Conservation (phyloP, 495 filamentous ascomycete species). For the Hyaloscypha finlandica region DNA sequence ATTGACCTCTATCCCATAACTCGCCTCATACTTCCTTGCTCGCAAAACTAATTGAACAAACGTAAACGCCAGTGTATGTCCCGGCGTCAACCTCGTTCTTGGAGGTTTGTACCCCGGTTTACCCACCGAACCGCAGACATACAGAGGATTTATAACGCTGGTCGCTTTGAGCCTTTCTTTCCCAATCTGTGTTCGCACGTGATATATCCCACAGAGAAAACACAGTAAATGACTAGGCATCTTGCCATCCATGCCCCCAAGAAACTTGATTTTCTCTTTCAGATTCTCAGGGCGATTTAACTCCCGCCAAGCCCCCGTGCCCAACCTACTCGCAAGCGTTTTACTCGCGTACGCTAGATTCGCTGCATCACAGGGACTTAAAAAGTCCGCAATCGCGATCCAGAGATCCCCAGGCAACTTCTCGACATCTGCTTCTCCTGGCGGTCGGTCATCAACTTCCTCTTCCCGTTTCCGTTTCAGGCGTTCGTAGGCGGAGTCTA, state of each 20-base stretch:
- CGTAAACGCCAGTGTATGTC: conserved; percentile 51
- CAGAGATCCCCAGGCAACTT: conserved; percentile 48
- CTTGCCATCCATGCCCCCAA: conserved; percentile 44
- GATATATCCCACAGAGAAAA: conserved; percentile 54
- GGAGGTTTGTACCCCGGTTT: conserved; percentile 45
- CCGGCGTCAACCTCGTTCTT: conserved; percentile 50
- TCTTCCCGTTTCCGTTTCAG: conserved; percentile 2
- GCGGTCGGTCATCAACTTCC: conserved; percentile 35
- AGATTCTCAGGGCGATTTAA: conserved; percentile 43
- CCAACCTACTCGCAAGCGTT: conserved; percentile 45
- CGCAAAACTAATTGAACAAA: conserved; percentile 57
- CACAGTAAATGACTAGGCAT: conserved; percentile 57
- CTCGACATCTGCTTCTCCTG: conserved; percentile 47
- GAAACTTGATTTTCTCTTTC: conserved; percentile 46
- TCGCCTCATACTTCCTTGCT: conserved; percentile 40
- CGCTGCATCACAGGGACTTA: conserved; percentile 47
- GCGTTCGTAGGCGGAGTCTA: conserved; percentile 26
- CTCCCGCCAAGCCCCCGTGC: conserved; percentile 35
- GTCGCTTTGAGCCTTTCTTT: conserved; percentile 50
- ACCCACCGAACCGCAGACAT: conserved; percentile 44
- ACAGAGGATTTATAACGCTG: conserved; percentile 52
- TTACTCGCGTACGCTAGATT: conserved; percentile 50
- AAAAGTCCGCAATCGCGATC: conserved; percentile 41
- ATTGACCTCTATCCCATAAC: conserved; percentile 47
- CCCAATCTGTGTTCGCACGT: conserved; percentile 50